These are phyloP conservation scores for Kwoniella heveanensis DNA, from an alignment of 768 basidiomycete species.

Conservation along the genomic window DNA sequence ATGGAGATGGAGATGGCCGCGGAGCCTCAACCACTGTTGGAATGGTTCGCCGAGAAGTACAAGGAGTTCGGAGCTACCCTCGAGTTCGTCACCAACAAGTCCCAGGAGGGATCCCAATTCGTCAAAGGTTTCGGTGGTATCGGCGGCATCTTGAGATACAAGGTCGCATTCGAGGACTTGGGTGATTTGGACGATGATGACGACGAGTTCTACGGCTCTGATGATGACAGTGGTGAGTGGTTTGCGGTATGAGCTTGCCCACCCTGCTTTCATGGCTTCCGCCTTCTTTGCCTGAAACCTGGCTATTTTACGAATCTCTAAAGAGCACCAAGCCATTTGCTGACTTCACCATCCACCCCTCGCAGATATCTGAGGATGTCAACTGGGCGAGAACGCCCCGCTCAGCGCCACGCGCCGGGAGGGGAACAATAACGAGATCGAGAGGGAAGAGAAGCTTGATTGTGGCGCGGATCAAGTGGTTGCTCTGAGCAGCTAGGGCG, in stretches of 20 bases:
- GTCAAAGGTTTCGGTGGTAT: slow-evolving; percentile 99
- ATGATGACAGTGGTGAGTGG: slow-evolving; percentile 53
- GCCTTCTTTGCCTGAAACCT: neutral
- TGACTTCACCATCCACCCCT: neutral
- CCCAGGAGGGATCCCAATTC: slow-evolving; percentile 96
- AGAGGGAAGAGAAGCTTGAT: slow-evolving; percentile 3
- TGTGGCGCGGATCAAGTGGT: slow-evolving; percentile 1
- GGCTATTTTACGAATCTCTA: neutral
- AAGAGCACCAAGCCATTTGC: neutral
- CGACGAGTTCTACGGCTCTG: slow-evolving; percentile 58
- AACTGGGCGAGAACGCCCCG: slow-evolving; percentile 41
- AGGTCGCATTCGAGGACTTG: slow-evolving; percentile 90
- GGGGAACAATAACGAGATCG: slow-evolving; percentile 7
- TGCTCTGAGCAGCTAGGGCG: neutral
- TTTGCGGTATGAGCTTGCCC: neutral
- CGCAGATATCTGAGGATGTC: slow-evolving; percentile 46
- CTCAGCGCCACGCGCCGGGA: slow-evolving; percentile 42
- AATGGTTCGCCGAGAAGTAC: slow-evolving; percentile 99
- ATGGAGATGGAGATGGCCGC: slow-evolving; percentile 87
- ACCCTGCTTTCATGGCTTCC: neutral
- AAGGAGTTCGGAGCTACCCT: slow-evolving; percentile 94
- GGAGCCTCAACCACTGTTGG: slow-evolving; percentile 85
- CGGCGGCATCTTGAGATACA: slow-evolving; percentile 92
- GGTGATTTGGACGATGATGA: slow-evolving; percentile 58
- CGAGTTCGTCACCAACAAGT: slow-evolving; percentile 87